phyloP scores from a whole-genome alignment of 345 rosid species.

The Streptanthus diversifolius region DNA sequence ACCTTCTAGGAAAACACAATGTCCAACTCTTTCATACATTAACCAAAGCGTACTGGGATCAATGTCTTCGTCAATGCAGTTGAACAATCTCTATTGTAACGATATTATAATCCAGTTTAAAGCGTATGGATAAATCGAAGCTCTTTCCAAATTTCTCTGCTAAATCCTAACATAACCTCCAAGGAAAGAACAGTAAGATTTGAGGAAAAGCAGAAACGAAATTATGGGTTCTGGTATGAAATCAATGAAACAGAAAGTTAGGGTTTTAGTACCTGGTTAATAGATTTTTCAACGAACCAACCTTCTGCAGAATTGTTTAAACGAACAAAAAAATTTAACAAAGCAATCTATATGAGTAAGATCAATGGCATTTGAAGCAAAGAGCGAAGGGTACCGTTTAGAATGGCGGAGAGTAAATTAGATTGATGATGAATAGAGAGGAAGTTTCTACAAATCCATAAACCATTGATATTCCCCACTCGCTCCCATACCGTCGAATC shows the following conservation, averaged over 20 bases:
- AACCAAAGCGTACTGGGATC: background rate
- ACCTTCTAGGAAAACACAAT: background rate
- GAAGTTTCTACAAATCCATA: conserved; percentile 67
- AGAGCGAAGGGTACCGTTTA: conserved; percentile 39
- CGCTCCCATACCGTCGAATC: conserved; percentile 47
- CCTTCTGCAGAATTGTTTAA: conserved; percentile 53
- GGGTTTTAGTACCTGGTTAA: conserved; percentile 60
- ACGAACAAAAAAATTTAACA: background rate
- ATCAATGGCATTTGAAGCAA: background rate
- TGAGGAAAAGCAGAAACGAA: background rate
- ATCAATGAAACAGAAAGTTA: background rate
- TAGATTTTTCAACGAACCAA: conserved; percentile 67
- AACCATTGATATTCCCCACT: conserved; percentile 50
- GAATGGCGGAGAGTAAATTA: conserved; percentile 52
- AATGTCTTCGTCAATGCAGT: background rate
- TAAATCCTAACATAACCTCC: background rate
- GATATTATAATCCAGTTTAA: background rate
- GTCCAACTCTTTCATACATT: conserved; percentile 4
- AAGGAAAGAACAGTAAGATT: background rate
- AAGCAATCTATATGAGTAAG: background rate
- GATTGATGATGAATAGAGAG: conserved; percentile 57
- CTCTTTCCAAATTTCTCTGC: too few species aligned
- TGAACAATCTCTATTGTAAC: background rate
- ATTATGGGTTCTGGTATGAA: background rate
- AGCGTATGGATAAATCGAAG: background rate